phyloP scores from a whole-genome alignment of 2,329 filamentous ascomycete species.

The Neoascochyta sp. region DNA sequence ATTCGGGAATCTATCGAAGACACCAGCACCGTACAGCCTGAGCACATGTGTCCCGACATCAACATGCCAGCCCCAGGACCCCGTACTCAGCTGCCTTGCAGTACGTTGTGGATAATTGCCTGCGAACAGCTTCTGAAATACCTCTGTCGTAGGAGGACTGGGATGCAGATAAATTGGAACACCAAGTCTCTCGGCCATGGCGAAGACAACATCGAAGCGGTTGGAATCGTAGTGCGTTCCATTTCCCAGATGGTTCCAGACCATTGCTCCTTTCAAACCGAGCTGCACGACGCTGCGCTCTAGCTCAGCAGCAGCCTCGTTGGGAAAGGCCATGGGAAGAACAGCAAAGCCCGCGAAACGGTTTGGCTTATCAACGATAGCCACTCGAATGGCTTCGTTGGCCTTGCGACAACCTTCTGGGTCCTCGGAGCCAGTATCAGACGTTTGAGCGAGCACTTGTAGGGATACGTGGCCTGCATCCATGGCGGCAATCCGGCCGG shows the following conservation, averaged over 20 bases:
- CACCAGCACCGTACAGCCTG: constrained; percentile 50
- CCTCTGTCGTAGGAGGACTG: constrained; percentile 39
- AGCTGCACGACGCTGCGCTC: constrained; percentile 39
- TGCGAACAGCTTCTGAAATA: constrained; percentile 52
- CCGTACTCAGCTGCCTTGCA: constrained; percentile 29
- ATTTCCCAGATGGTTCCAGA: constrained; percentile 33
- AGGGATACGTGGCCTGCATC: constrained; percentile 6
- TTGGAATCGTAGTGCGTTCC: constrained; percentile 47
- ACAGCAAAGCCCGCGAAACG: constrained; percentile 44
- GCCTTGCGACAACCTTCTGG: constrained; percentile 5
- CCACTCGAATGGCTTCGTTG: constrained; percentile 35
- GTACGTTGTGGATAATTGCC: constrained; percentile 38
- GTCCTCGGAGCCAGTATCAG: constrained; percentile 2
- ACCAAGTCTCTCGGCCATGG: constrained; percentile 30
- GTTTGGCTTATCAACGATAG: constrained; percentile 17
- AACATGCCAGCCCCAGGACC: constrained; percentile 54
- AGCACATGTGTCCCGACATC: constrained; percentile 58
- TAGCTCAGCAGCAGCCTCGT: constrained; percentile 36
- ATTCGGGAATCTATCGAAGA: constrained; percentile 49
- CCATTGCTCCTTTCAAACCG: constrained; percentile 46
- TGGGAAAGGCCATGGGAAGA: constrained; percentile 39
- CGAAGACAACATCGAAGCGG: constrained; percentile 43
- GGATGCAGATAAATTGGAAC: constrained; percentile 37
- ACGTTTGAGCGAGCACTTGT: constrained; percentile 9
- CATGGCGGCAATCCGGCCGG: constrained; percentile 8